Evolutionary conservation across 2,329 filamentous ascomycete genomes (phyloP).

Genomic region (Zymoseptoria tritici): DNA sequence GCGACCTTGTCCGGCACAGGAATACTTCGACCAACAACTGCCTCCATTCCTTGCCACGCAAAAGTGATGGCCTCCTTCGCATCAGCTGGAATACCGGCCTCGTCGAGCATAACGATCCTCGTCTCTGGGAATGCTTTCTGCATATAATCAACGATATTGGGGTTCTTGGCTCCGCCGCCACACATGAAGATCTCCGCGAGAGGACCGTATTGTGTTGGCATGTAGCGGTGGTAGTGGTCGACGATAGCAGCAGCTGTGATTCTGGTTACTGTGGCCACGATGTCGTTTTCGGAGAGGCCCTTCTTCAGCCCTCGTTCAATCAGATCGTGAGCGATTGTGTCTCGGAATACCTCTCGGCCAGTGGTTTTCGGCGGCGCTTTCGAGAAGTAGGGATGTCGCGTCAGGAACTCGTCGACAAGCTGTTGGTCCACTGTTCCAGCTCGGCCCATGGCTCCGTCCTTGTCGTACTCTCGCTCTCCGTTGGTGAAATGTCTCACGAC

Average conservation of each 20-base stretch:
- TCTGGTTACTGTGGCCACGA: constrained; percentile 52
- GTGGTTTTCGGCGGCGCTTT: constrained; percentile 50
- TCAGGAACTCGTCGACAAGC: constrained; percentile 27
- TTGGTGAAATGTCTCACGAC: constrained; percentile 26
- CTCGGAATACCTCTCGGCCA: constrained; percentile 53
- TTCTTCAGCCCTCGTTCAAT: constrained; percentile 40
- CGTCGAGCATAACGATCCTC: constrained; percentile 49
- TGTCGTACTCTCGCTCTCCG: constrained; percentile 27
- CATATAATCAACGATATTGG: constrained; percentile 50
- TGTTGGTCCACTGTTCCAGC: constrained; percentile 24
- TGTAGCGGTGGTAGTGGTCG: constrained; percentile 43
- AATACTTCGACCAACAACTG: constrained; percentile 48
- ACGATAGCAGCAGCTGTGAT: constrained; percentile 54
- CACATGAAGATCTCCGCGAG: constrained; percentile 55
- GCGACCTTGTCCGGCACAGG: constrained; percentile 50
- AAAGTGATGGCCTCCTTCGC: constrained; percentile 56
- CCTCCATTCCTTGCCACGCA: constrained; percentile 55
- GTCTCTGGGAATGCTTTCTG: constrained; percentile 43
- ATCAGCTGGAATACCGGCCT: constrained; percentile 49
- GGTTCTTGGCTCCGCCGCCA: constrained; percentile 51
- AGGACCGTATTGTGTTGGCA: constrained; percentile 34
- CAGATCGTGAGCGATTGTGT: constrained; percentile 47
- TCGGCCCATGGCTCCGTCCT: constrained; percentile 26
- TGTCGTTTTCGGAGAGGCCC: constrained; percentile 39
- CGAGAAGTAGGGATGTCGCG: constrained; percentile 42